A percentile compares a stretch with the other conserved stretches of the same genome.
phyloP scores from a whole-genome alignment of 192 early-diverging fungal genomes.

The Jimgerdemannia flammicorona region DNA sequence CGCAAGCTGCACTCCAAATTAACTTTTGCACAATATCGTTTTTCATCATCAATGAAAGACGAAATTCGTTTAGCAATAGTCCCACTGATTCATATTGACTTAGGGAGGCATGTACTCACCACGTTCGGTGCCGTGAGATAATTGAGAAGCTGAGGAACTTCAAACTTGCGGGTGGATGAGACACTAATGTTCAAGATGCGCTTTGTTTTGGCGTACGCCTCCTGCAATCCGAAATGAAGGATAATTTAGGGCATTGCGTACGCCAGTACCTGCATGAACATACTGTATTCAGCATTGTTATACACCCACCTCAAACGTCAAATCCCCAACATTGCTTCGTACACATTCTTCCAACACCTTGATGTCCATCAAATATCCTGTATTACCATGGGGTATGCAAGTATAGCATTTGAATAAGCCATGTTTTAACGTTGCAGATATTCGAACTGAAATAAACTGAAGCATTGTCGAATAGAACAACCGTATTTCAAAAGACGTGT shows the following conservation, averaged over 20 bases:
- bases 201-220: slow-evolving; percentile 64
- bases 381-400: background rate
- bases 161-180: slow-evolving; percentile 63
- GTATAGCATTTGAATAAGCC: background rate
- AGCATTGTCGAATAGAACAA: slow-evolving; percentile 6
- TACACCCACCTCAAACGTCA: slow-evolving; percentile 54
- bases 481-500: slow-evolving; percentile 66
- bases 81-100: no score
- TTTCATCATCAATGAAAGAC: background rate
- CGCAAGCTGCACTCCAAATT: slow-evolving; percentile 74
- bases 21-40: slow-evolving; percentile 30
- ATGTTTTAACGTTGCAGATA: background rate
- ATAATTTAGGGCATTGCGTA: slow-evolving; percentile 9
- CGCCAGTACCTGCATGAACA: no score
- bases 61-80: no score
- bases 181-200: slow-evolving; percentile 79
- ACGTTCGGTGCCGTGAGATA: slow-evolving; percentile 79
- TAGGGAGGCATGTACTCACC: slow-evolving; percentile 30
- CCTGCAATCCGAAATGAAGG: slow-evolving; percentile 27
- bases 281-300: no score
- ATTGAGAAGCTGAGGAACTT: slow-evolving; percentile 72
- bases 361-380: slow-evolving; percentile 71
- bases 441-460: background rate
- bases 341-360: slow-evolving; percentile 75
- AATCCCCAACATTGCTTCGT: slow-evolving; percentile 64